Conservation (phyloP, 345 rosid species). For the Salix caprea region DNA sequence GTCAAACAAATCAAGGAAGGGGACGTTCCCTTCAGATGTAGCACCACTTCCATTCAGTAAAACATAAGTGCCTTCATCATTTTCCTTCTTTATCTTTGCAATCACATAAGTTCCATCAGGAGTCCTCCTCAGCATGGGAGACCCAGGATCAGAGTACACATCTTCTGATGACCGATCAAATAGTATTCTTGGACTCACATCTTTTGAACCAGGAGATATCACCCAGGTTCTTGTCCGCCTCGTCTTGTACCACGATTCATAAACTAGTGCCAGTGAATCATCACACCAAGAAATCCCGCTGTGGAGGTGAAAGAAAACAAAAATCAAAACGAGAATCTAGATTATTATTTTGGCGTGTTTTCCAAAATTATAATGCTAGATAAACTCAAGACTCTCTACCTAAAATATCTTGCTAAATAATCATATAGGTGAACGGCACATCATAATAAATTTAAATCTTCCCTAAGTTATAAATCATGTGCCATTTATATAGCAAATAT, state of each 20-base stretch:
- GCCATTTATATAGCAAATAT: neutral
- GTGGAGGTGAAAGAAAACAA: slow-evolving; percentile 20
- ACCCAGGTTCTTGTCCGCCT: slow-evolving; percentile 87
- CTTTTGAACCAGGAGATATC: slow-evolving; percentile 68
- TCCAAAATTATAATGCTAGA: neutral
- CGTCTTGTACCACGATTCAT: slow-evolving; percentile 97
- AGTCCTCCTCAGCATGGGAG: slow-evolving; percentile 91
- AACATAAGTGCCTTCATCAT: slow-evolving; percentile 55
- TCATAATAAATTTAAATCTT: no score
- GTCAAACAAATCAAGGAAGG: slow-evolving; percentile 95
- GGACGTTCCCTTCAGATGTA: slow-evolving; percentile 93
- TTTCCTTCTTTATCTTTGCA: slow-evolving; percentile 77
- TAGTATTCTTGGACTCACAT: slow-evolving; percentile 63
- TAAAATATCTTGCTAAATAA: no score
- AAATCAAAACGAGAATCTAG: neutral
- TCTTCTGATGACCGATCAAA: slow-evolving; percentile 98
- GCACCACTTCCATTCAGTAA: slow-evolving; percentile 94
- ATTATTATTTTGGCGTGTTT: slow-evolving; percentile 5
- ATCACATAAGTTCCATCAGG: slow-evolving; percentile 69
- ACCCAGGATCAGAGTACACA: slow-evolving; percentile 98
- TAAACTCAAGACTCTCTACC: no score
- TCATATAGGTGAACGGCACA: neutral
- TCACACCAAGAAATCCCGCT: slow-evolving; percentile 97
- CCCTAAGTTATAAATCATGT: neutral
- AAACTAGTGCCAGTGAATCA: slow-evolving; percentile 82